Percentiles rank a stretch among this genome's conserved stretches.
Conservation (phyloP, 1,284 basidiomycete species). For the Wallemia ichthyophaga region DNA sequence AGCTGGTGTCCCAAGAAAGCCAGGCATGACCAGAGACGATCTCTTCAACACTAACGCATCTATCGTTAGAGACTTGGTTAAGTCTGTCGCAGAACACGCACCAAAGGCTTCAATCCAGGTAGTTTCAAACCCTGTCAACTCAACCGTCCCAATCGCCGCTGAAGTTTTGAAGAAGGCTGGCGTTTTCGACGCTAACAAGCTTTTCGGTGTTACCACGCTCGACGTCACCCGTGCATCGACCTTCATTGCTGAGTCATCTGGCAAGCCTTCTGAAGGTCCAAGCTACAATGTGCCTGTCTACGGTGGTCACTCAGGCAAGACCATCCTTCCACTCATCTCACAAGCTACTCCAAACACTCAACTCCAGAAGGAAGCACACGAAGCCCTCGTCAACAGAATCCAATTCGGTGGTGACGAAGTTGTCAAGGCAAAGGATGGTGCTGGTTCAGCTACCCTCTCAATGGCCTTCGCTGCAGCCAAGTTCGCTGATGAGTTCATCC, state of each 20-base stretch:
- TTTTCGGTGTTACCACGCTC: slow-evolving; percentile 94
- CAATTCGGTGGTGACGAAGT: slow-evolving; percentile 91
- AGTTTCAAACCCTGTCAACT: slow-evolving; percentile 74
- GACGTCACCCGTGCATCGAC: slow-evolving; percentile 92
- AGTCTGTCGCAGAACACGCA: slow-evolving; percentile 46
- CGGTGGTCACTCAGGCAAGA: slow-evolving; percentile 64
- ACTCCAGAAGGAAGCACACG: slow-evolving; percentile 23
- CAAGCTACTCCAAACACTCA: slow-evolving; percentile 38
- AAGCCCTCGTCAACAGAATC: slow-evolving; percentile 48
- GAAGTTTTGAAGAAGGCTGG: slow-evolving; percentile 81
- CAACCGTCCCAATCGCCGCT: slow-evolving; percentile 77
- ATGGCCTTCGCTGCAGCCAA: slow-evolving; percentile 71
- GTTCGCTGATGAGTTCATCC: slow-evolving; percentile 47
- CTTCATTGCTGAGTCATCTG: slow-evolving; percentile 40
- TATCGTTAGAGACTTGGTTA: slow-evolving; percentile 77
- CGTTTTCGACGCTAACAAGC: slow-evolving; percentile 60
- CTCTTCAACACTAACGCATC: slow-evolving; percentile 55
- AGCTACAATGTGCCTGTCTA: slow-evolving; percentile 58
- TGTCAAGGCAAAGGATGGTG: slow-evolving; percentile 69
- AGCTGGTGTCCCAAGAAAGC: slow-evolving; percentile 88
- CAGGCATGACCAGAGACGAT: slow-evolving; percentile 30
- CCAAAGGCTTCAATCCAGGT: slow-evolving; percentile 85
- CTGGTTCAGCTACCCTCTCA: slow-evolving; percentile 56
- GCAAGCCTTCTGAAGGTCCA: slow-evolving; percentile 28
- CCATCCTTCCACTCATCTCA: slow-evolving; percentile 77